phyloP scores from a whole-genome alignment of 2,329 filamentous ascomycete genomes.

The Alternaria viburni region DNA sequence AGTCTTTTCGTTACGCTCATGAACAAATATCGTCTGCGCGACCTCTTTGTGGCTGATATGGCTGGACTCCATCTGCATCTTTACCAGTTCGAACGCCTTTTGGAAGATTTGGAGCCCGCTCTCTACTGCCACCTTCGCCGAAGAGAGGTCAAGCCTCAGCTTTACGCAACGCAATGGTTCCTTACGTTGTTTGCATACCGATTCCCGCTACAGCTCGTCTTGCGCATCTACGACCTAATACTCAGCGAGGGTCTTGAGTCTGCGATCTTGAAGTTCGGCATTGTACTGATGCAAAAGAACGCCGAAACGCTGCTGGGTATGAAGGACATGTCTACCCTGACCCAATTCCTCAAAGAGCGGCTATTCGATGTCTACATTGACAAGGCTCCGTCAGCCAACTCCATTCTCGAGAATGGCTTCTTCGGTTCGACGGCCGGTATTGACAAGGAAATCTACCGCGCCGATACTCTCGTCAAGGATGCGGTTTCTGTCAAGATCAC shows the following conservation, averaged over 20 bases:
- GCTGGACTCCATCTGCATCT: constrained; percentile 90
- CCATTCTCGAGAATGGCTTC: constrained; percentile 94
- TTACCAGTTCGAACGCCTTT: constrained; percentile 90
- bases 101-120: constrained; percentile 93
- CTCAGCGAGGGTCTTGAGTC: constrained; percentile 86
- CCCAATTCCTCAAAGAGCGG: constrained; percentile 89
- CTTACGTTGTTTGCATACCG: constrained; percentile 97
- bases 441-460: constrained; percentile 95
- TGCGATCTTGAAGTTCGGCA: constrained; percentile 91
- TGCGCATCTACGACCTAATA: constrained; percentile 95
- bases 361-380: constrained; percentile 98
- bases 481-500: constrained; percentile 88
- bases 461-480: constrained; percentile 90
- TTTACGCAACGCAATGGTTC: constrained; percentile 99
- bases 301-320: constrained; percentile 76
- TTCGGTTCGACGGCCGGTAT: constrained; percentile 90
- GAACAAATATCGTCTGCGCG: constrained; percentile 93
- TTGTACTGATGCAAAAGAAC: constrained; percentile 97
- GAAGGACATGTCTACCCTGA: constrained; percentile 89
- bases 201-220: constrained; percentile 92
- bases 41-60: constrained; percentile 96
- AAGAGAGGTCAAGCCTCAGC: constrained; percentile 82
- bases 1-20: constrained; percentile 90
- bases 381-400: constrained; percentile 87
- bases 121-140: constrained; percentile 93